Evolutionary conservation across 768 basidiomycete species (phyloP).

Genomic region (Suillus tomentosus): DNA sequence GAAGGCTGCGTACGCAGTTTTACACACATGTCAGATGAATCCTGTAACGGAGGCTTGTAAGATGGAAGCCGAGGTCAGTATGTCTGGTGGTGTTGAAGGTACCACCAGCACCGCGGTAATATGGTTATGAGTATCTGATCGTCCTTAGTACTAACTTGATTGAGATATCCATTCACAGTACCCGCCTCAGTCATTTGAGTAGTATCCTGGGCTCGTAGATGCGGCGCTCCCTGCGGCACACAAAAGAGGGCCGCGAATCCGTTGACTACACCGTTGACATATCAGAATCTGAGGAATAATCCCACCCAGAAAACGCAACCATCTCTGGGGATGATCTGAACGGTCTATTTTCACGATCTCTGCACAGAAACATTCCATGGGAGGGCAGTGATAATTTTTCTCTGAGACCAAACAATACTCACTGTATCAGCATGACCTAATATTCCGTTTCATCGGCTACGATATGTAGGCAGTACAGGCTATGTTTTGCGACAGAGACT

Average conservation of each 20-base stretch:
- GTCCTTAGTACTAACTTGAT: neutral
- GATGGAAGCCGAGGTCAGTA: neutral
- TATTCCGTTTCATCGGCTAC: neutral
- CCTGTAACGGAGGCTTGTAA: neutral
- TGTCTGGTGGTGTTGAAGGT: neutral
- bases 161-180: neutral
- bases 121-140: neutral
- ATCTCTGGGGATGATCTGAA: neutral
- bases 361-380: neutral
- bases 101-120: neutral
- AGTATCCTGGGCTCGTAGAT: neutral
- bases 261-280: too few species aligned
- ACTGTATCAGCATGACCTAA: neutral
- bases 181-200: neutral
- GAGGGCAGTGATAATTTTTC: neutral
- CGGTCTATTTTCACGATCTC: neutral
- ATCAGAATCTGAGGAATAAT: neutral
- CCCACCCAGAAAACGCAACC: neutral
- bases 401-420: neutral
- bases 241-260: neutral
- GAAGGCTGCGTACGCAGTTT: neutral
- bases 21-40: neutral
- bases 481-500: neutral
- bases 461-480: neutral
- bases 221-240: neutral